Evolutionary conservation across 2,329 filamentous ascomycete species (phyloP).

Genomic region (Endothia cerciana): DNA sequence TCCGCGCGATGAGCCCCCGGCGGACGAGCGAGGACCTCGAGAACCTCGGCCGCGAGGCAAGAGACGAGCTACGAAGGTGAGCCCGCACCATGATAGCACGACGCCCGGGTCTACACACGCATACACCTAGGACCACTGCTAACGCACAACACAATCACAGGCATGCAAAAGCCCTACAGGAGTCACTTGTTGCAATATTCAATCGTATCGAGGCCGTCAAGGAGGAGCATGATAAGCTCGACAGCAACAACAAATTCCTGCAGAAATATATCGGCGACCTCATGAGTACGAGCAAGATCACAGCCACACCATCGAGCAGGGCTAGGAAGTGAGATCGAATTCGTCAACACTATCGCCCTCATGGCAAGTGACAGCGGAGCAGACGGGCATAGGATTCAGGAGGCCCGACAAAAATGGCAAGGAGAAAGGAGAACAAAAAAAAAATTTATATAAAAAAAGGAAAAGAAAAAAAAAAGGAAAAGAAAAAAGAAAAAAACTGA

Average conservation of each 20-base stretch:
- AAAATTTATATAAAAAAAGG: constrained; percentile 12
- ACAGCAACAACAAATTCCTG: constrained; percentile 94
- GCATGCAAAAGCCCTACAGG: constrained; percentile 86
- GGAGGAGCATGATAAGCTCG: constrained; percentile 93
- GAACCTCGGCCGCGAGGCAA: constrained; percentile 80
- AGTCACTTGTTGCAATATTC: constrained; percentile 85
- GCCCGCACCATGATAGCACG: constrained; percentile 32
- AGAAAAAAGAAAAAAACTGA: too few relatives aligned
- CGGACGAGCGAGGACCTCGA: constrained; percentile 90
- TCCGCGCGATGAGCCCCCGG: constrained; percentile 91
- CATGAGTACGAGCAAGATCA: constrained; percentile 83
- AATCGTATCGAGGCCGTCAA: constrained; percentile 94
- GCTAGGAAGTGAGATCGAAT: constrained; percentile 53
- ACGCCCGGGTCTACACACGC: background rate
- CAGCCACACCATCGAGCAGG: constrained; percentile 54
- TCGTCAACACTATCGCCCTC: background rate
- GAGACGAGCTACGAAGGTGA: constrained; percentile 65
- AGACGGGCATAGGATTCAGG: constrained; percentile 4
- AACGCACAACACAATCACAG: constrained; percentile 48
- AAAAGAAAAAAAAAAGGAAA: constrained; percentile 9
- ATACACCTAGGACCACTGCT: constrained; percentile 18
- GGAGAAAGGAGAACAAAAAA: constrained; percentile 12
- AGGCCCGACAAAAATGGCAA: constrained; percentile 11
- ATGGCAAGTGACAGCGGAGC: background rate
- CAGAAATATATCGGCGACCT: constrained; percentile 98